Percentiles rank a stretch among this genome's conserved stretches.
Conservation (phyloP, 805 yeast species). For the Candida maltosa region DNA sequence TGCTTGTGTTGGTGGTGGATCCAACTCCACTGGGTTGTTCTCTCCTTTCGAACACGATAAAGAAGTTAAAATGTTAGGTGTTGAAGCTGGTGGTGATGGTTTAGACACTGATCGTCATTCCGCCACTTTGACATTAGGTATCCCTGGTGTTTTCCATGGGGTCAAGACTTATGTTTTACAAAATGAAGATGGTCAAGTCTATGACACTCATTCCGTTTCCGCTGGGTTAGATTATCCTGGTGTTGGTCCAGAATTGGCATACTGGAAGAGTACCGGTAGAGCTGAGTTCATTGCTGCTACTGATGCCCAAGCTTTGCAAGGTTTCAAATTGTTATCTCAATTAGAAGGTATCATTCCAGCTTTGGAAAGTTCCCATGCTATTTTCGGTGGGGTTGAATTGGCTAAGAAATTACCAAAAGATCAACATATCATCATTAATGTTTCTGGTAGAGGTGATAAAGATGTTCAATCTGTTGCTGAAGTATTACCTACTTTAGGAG, state of each 20-base stretch:
- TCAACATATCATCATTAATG: conserved; percentile 78
- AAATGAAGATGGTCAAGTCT: conserved; percentile 90
- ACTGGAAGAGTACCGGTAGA: conserved; percentile 92
- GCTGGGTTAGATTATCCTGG: conserved; percentile 99
- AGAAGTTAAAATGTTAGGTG: conserved; percentile 80
- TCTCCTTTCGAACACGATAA: conserved; percentile 85
- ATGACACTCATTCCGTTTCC: conserved; percentile 95
- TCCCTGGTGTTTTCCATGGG: conserved; percentile 98
- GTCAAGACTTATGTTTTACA: conserved; percentile 92
- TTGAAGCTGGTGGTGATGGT: conserved; percentile 99
- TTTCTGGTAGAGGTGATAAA: conserved; percentile 98
- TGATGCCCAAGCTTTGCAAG: conserved; percentile 91
- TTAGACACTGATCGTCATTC: conserved; percentile 84
- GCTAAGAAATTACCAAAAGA: conserved; percentile 81
- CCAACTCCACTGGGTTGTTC: conserved; percentile 94
- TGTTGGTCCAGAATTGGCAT: conserved; percentile 96
- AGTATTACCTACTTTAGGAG: conserved; percentile 84
- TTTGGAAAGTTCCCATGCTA: conserved; percentile 94
- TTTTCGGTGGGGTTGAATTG: conserved; percentile 82
- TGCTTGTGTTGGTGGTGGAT: conserved; percentile 99
- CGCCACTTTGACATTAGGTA: conserved; percentile 93
- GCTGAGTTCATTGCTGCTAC: conserved; percentile 90
- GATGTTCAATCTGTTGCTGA: conserved; percentile 98
- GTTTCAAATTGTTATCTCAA: conserved; percentile 85
- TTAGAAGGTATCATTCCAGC: conserved; percentile 99